Base-by-base conservation (phyloP, 257 asterid genomes). In the Echium plantagineum region DNA sequence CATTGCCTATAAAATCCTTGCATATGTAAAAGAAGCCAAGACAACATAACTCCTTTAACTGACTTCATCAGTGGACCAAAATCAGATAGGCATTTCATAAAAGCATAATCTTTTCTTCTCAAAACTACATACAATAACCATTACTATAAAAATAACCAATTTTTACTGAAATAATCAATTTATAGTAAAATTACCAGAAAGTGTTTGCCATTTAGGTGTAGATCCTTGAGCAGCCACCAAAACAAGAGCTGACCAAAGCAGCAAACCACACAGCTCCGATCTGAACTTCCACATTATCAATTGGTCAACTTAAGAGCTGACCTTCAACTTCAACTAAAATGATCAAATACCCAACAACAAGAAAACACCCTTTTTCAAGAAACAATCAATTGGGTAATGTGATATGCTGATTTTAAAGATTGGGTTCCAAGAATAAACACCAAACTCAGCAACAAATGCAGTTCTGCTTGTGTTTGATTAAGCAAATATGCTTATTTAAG, bases 151-250 rank as follows among this genome's bases (percentile, higher is more conserved):
- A 42, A 26, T 9, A 22, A 21, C 55, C 48, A 38, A 3, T 38
- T 10, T 31, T 49, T n/a, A n/a, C n/a, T n/a, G n/a, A n/a, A n/a
- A n/a, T n/a, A n/a, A n/a, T n/a, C n/a, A n/a, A n/a, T n/a, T n/a
- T n/a, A n/a, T n/a, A 57, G 32, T 62, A 60, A 35, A 63, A 21
- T 65, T 63, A 85, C 95, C 95, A 24, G 19, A 21, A 21, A 89
- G 88, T 28, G 96, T 89, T 42, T 75, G 77, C 96, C 95, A 89
- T 77, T 57, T 72, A 10, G 71, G 54, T 31, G 38, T 31, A 63
- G 96, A 88, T 79, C 83, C 51, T 69, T 77, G 94, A 67, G 84
- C 95, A 62, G 85, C 68, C 56, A 70, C 87, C 53, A 78, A 75
- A 13, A 70, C 82, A 53, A 57, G 74, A 26, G 71, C 69, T 4